Conservation (phyloP, 2,329 filamentous ascomycete species). For the Hypoxylon sp. region DNA sequence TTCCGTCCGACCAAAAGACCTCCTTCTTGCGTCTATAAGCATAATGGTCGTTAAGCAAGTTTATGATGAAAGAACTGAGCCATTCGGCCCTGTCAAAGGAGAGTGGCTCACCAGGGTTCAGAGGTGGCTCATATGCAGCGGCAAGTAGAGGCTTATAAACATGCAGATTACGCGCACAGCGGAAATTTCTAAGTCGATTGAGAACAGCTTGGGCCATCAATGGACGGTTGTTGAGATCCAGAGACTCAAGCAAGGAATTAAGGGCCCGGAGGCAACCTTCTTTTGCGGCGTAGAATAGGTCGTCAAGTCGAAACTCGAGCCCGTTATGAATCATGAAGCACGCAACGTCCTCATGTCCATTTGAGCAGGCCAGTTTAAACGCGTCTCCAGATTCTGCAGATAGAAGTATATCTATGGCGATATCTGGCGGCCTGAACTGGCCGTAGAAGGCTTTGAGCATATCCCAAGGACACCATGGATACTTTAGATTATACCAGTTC, state of each 20-base stretch:
- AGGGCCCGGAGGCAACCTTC: neutral
- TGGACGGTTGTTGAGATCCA: neutral
- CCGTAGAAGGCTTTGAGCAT: neutral
- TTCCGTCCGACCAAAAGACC: neutral
- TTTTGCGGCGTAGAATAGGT: neutral
- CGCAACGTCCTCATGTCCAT: neutral
- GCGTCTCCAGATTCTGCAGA: neutral
- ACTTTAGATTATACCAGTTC: neutral
- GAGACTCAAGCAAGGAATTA: neutral
- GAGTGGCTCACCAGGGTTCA: neutral
- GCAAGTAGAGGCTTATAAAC: neutral
- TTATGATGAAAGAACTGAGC: neutral
- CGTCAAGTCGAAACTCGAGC: neutral
- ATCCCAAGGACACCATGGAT: neutral
- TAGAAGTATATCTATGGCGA: neutral
- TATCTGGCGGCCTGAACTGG: neutral
- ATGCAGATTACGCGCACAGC: neutral
- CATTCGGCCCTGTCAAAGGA: neutral
- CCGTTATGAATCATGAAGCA: neutral
- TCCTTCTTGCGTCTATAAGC: neutral
- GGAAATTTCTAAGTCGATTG: neutral
- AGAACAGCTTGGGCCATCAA: neutral
- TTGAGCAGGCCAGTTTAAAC: neutral
- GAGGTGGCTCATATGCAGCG: neutral
- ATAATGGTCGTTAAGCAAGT: neutral